Evolutionary conservation across 2,329 filamentous ascomycete genomes (phyloP).

Genomic region (Fusarium staphyleae): DNA sequence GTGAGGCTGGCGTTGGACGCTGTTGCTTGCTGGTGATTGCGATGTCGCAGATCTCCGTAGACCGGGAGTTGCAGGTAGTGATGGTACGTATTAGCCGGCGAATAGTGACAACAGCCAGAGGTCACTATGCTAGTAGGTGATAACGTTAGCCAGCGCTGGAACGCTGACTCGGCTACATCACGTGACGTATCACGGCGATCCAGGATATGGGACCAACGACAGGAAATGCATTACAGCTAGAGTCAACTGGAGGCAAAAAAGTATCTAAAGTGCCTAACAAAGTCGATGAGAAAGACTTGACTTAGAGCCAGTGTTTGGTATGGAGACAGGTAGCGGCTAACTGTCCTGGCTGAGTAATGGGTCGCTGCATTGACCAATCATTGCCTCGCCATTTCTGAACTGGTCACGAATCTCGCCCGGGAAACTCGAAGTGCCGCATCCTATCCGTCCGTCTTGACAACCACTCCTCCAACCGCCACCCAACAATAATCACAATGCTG

Average conservation of each 20-base stretch:
- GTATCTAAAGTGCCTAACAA: constrained; percentile 21
- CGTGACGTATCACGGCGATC: no score
- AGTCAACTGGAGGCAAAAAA: constrained; percentile 16
- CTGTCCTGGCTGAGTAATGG: constrained; percentile 41
- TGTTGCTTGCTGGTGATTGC: constrained; percentile 25
- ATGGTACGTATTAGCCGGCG: no score
- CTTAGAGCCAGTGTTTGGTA: rapidly evolving
- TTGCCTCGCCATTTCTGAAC: constrained; percentile 47
- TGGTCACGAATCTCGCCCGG: constrained; percentile 43
- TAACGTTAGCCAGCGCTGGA: no score
- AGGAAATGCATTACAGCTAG: constrained; percentile 43
- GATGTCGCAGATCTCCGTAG: constrained; percentile 14
- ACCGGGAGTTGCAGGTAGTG: no score
- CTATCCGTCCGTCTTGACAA: constrained; percentile 41
- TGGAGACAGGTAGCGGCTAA: constrained; percentile 42
- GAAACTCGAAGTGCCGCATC: constrained; percentile 50
- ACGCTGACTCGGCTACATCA: no score
- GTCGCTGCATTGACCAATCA: constrained; percentile 53
- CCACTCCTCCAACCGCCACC: constrained; percentile 43
- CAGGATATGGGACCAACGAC: no score
- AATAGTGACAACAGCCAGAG: no score
- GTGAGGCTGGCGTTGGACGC: constrained; percentile 13
- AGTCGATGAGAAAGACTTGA: constrained; percentile 31
- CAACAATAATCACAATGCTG: constrained; percentile 52
- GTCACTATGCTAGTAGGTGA: no score